Evolutionary conservation across 2,329 filamentous ascomycete species (phyloP).

Genomic region (Penicillium thymicola): DNA sequence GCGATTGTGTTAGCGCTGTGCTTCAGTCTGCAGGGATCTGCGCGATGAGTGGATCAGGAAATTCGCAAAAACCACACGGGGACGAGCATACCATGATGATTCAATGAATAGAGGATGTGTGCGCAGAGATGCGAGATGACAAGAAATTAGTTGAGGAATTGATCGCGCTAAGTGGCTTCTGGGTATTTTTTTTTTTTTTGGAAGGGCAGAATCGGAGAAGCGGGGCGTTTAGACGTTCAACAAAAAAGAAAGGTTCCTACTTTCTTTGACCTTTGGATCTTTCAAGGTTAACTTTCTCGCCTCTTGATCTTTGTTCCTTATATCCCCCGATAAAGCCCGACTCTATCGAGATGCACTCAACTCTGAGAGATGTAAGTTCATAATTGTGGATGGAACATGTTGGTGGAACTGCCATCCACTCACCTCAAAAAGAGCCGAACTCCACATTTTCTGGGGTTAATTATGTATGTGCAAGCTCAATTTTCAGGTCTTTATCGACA

Average conservation of each 20-base stretch:
- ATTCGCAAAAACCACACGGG: not conserved
- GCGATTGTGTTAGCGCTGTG: slow-evolving; percentile 4
- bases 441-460: not conserved
- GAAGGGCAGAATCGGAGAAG: not conserved
- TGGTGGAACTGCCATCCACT: not conserved
- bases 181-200: not conserved
- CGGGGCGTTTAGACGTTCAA: not conserved
- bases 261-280: not conserved
- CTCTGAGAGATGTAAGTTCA: not conserved
- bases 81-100: not conserved
- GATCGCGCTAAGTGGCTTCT: not conserved
- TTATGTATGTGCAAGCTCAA: not conserved
- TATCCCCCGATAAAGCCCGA: not conserved
- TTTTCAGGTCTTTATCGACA: not conserved
- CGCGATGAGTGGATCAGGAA: not conserved
- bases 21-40: not conserved
- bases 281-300: no score
- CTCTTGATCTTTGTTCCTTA: not conserved
- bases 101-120: not conserved
- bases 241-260: not conserved
- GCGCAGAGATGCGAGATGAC: not conserved
- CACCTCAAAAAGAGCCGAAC: not conserved
- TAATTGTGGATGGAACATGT: not conserved
- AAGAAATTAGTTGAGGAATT: not conserved
- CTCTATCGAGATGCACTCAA: not conserved